Evolutionary conservation across 2,329 filamentous ascomycete species (phyloP).

Genomic region (Mycosphaerella arachidis): DNA sequence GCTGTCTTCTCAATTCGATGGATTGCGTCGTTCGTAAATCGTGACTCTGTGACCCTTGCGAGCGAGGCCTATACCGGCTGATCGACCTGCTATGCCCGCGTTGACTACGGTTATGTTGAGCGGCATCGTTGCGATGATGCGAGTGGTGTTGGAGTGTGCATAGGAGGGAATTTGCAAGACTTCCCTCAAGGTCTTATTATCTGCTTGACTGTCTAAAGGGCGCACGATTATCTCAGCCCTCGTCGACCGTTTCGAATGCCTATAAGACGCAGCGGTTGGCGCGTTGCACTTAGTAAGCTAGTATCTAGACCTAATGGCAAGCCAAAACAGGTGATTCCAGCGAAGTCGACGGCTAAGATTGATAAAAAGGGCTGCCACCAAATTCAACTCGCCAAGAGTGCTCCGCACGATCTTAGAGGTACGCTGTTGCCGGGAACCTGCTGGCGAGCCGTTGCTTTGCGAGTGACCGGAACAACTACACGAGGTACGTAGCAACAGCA

Average conservation of each 20-base stretch:
- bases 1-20: neutral
- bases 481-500: too few relatives aligned
- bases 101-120: slow-evolving; percentile 5
- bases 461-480: too few relatives aligned
- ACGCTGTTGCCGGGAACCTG: too few relatives aligned
- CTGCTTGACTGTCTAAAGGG: neutral
- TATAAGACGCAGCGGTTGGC: neutral
- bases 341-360: neutral
- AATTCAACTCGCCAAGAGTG: too few relatives aligned
- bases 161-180: neutral
- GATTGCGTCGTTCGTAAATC: neutral
- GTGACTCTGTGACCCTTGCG: slow-evolving; percentile 2
- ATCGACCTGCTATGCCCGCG: slow-evolving; percentile 6
- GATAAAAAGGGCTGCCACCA: neutral
- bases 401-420: too few relatives aligned
- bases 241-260: neutral
- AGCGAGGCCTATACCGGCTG: slow-evolving; percentile 6
- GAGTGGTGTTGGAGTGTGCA: neutral
- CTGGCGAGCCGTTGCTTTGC: too few relatives aligned
- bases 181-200: neutral
- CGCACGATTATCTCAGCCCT: neutral
- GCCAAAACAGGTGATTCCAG: neutral
- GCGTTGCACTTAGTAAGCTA: neutral
- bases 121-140: slow-evolving; percentile 1
- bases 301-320: neutral